These are phyloP conservation scores for Pulveroboletus frians DNA, from an alignment of 768 basidiomycete genomes.

Conservation along the genomic window DNA sequence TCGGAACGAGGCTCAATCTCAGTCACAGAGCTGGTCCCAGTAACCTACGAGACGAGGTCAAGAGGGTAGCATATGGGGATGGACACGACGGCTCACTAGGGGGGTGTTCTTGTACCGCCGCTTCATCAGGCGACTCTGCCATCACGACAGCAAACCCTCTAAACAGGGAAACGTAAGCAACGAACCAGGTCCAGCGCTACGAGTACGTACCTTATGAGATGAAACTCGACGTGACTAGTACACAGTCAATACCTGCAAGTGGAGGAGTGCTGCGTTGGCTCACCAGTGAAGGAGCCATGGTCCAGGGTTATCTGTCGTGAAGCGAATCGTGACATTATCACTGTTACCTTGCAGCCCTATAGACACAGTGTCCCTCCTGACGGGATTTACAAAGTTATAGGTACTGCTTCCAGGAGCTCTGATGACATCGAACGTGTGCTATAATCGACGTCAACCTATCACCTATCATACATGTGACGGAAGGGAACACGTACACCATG, in stretches of 20 bases:
- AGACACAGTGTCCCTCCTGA: conserved; percentile 45
- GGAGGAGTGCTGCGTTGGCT: neutral
- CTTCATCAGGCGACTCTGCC: conserved; percentile 10
- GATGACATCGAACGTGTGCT: conserved; percentile 41
- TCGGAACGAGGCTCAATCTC: neutral
- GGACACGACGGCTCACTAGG: conserved; percentile 8
- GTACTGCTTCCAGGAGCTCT: conserved; percentile 33
- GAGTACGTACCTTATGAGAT: conserved; percentile 15
- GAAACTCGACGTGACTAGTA: conserved; percentile 21
- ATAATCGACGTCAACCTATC: neutral
- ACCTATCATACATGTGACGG: neutral
- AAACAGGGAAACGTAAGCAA: neutral
- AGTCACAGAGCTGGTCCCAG: conserved; percentile 6
- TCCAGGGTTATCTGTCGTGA: conserved; percentile 55
- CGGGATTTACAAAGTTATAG: conserved; percentile 47
- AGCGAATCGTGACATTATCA: conserved; percentile 49
- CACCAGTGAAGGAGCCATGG: conserved; percentile 24
- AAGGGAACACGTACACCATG: conserved; percentile 36
- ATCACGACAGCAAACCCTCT: conserved; percentile 21
- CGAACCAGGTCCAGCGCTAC: neutral
- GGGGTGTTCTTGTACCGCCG: conserved; percentile 3
- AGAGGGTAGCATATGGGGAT: neutral
- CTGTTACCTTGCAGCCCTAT: conserved; percentile 23
- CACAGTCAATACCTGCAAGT: neutral
- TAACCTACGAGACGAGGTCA: neutral